Percentiles rank a stretch among this genome's conserved stretches.
These are phyloP conservation scores for Leishmania martiniquensis DNA, from an alignment of 208 protist genomes.

Conservation along the genomic window DNA sequence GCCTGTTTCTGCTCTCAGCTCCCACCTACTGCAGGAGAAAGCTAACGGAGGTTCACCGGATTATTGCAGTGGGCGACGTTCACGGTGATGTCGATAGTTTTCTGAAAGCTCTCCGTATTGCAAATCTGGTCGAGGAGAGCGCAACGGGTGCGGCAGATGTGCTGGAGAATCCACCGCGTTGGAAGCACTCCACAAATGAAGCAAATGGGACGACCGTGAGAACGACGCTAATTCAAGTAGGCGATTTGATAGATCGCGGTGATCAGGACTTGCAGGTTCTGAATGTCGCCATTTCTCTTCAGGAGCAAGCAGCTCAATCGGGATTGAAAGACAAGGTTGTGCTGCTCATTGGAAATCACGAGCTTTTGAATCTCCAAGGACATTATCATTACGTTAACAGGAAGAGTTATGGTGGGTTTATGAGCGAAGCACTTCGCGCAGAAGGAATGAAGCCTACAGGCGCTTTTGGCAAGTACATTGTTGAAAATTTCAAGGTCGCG, in stretches of 20 bases:
- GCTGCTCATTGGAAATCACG: slow-evolving; percentile 86
- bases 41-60: slow-evolving; percentile 49
- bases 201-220: slow-evolving; percentile 20
- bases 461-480: slow-evolving; percentile 62
- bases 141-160: slow-evolving; percentile 2
- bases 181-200: slow-evolving; percentile 19
- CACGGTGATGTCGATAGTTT: slow-evolving; percentile 77
- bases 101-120: slow-evolving; percentile 48
- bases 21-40: neutral
- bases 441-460: slow-evolving; percentile 49
- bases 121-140: slow-evolving; percentile 37
- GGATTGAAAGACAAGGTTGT: slow-evolving; percentile 54
- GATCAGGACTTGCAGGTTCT: slow-evolving; percentile 53
- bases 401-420: slow-evolving; percentile 57
- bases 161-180: slow-evolving; percentile 19
- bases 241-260: slow-evolving; percentile 85
- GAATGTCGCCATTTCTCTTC: slow-evolving; percentile 56
- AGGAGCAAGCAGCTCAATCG: slow-evolving; percentile 33
- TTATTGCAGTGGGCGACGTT: slow-evolving; percentile 74
- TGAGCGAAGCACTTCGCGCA: slow-evolving; percentile 40
- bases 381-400: slow-evolving; percentile 72
- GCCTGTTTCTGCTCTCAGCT: neutral
- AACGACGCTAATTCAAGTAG: slow-evolving; percentile 78
- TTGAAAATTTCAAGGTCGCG: slow-evolving; percentile 61
- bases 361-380: slow-evolving; percentile 83